Percentiles rank a stretch among this genome's conserved stretches.
Evolutionary conservation across 1,284 basidiomycete species (phyloP).

Genomic region (Salmacisia buchloeana): DNA sequence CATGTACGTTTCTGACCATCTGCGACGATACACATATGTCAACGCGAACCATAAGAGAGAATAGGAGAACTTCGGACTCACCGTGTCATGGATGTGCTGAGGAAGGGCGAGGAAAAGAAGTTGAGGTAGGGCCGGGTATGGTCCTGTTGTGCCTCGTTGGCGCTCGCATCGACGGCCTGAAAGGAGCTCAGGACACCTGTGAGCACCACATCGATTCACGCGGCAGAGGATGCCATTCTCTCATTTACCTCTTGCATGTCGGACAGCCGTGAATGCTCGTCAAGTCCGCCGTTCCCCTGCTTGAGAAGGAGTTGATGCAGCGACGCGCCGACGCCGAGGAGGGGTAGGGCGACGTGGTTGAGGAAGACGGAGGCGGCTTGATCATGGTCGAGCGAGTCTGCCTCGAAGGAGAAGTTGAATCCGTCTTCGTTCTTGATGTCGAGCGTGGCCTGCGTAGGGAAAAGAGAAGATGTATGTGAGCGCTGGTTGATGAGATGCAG

Average conservation of each 20-base stretch:
- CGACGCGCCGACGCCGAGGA: not conserved
- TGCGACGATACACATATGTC: not conserved
- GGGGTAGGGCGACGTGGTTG: not conserved
- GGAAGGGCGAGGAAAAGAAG: not conserved
- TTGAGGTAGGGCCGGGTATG: not conserved
- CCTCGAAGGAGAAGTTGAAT: not conserved
- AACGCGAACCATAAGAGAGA: not conserved
- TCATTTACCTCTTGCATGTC: not conserved
- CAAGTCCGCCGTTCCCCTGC: too few relatives aligned
- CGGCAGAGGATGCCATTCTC: not conserved
- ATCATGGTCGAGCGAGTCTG: conserved; percentile 6
- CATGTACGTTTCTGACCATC: conserved; percentile 6
- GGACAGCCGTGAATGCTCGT: too few relatives aligned
- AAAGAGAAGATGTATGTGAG: not conserved
- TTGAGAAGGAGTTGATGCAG: not conserved
- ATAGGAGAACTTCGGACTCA: too few relatives aligned
- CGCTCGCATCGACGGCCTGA: not conserved
- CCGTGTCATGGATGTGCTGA: not conserved
- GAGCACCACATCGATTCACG: not conserved
- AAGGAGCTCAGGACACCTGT: not conserved
- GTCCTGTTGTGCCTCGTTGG: not conserved
- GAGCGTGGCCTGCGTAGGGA: not conserved
- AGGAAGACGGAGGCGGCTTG: conserved; percentile 5
- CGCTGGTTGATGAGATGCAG: not conserved
- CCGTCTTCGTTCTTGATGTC: not conserved